Evolutionary conservation across 108 stramenopile species (phyloP).

Genomic region (Craspedostauros australis): DNA sequence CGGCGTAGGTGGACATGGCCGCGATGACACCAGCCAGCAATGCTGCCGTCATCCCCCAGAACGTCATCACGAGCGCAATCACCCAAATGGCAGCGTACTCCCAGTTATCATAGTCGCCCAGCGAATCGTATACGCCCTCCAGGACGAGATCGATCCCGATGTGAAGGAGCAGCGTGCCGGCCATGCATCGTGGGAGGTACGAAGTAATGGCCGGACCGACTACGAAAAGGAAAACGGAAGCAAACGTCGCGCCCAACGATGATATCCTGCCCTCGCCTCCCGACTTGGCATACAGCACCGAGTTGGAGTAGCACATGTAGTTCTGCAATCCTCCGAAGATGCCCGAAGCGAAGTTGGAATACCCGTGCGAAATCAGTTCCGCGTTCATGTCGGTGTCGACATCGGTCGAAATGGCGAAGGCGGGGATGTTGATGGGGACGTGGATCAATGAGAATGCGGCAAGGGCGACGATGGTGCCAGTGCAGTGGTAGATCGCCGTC

Average conservation of each 20-base stretch:
- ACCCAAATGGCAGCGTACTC: constrained; percentile 66
- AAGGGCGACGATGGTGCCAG: constrained; percentile 61
- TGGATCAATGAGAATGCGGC: constrained; percentile 64
- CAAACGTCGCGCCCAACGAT: constrained; percentile 33
- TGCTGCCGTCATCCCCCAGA: constrained; percentile 69
- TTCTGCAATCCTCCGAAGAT: constrained; percentile 69
- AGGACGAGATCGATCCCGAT: constrained; percentile 77
- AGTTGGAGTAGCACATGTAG: constrained; percentile 67
- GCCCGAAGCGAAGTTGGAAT: constrained; percentile 60
- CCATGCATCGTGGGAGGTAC: constrained; percentile 76
- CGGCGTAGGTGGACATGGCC: constrained; percentile 50
- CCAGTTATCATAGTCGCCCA: constrained; percentile 57
- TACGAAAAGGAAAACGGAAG: constrained; percentile 52
- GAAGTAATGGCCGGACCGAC: constrained; percentile 50
- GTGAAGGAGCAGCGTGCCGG: constrained; percentile 79
- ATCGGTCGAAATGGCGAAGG: constrained; percentile 53
- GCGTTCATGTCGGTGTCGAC: constrained; percentile 70
- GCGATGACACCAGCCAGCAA: constrained; percentile 63
- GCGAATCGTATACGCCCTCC: constrained; percentile 64
- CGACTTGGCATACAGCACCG: constrained; percentile 66
- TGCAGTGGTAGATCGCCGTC: constrained; percentile 41
- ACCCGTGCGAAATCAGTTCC: constrained; percentile 79
- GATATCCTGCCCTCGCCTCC: constrained; percentile 52
- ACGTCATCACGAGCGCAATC: constrained; percentile 70
- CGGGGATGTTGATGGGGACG: constrained; percentile 77